These are phyloP conservation scores for Fusarium sp. DNA, from an alignment of 2,329 filamentous ascomycete genomes.

Conservation along the genomic window DNA sequence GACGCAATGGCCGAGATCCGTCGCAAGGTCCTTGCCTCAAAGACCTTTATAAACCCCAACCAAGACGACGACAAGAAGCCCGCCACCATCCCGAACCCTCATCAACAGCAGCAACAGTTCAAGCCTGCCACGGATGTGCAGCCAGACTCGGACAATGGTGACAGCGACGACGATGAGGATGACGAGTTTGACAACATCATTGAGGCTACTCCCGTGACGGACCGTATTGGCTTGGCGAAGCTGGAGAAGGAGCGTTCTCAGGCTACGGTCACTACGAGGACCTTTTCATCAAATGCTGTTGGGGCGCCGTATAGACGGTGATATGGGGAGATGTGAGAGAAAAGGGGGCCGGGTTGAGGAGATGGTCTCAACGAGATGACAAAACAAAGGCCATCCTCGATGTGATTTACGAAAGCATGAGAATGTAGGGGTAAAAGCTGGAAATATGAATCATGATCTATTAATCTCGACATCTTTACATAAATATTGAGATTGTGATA, in stretches of 20 bases:
- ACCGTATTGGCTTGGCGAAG: slow-evolving; percentile 76
- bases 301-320: slow-evolving; percentile 63
- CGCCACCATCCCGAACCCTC: slow-evolving; percentile 72
- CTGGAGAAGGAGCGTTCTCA: slow-evolving; percentile 67
- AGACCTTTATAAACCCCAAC: slow-evolving; percentile 74
- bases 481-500: slow-evolving; percentile 27
- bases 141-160: slow-evolving; percentile 76
- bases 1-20: slow-evolving; percentile 92
- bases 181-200: slow-evolving; percentile 95
- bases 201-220: slow-evolving; percentile 88
- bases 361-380: not conserved
- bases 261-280: slow-evolving; percentile 61
- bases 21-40: slow-evolving; percentile 89
- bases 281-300: slow-evolving; percentile 62
- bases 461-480: not conserved
- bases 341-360: not conserved
- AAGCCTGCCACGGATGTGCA: slow-evolving; percentile 75
- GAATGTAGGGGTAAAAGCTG: not conserved
- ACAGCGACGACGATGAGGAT: slow-evolving; percentile 62
- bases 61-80: slow-evolving; percentile 65
- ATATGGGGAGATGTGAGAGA: not conserved
- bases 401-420: not conserved
- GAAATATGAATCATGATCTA: not conserved
- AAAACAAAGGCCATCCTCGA: not conserved
- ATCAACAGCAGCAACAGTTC: slow-evolving; percentile 53